Conservation (phyloP, 2,329 filamentous ascomycete genomes). For the Botrytis deweyae region DNA sequence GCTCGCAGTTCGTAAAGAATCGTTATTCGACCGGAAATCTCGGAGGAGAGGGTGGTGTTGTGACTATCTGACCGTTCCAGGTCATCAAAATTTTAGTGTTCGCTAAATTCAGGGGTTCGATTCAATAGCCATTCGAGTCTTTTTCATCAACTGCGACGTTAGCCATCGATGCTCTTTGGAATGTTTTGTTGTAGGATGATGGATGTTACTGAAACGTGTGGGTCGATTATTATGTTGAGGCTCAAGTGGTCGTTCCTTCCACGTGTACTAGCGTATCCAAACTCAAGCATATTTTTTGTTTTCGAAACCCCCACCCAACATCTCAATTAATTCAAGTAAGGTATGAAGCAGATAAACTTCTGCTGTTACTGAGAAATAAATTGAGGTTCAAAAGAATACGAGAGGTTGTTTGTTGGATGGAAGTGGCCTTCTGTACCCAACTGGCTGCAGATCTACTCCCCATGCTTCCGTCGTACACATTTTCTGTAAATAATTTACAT, state of each 20-base stretch:
- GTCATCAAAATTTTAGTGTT: background rate
- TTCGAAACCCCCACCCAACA: background rate
- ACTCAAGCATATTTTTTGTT: background rate
- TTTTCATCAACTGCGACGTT: background rate
- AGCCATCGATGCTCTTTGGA: background rate
- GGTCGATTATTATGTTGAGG: background rate
- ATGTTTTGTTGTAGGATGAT: background rate
- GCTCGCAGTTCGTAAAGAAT: rapidly evolving
- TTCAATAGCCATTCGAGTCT: background rate
- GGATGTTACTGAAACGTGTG: rapidly evolving
- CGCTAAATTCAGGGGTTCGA: background rate
- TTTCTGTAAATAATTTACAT: background rate
- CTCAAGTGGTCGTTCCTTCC: background rate
- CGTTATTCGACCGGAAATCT: background rate
- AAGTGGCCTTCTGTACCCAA: background rate
- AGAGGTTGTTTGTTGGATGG: background rate
- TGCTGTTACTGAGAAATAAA: background rate
- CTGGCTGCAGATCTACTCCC: background rate
- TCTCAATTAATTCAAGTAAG: background rate
- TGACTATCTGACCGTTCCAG: background rate
- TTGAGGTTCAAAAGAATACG: rapidly evolving
- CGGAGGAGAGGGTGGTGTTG: rapidly evolving
- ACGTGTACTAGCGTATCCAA: background rate
- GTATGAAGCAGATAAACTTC: background rate
- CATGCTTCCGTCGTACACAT: background rate